Evolutionary conservation across 1,284 basidiomycete species (phyloP), one percentile per base, ranked within the genome.

Genomic region (Malassezia slooffiae): DNA sequence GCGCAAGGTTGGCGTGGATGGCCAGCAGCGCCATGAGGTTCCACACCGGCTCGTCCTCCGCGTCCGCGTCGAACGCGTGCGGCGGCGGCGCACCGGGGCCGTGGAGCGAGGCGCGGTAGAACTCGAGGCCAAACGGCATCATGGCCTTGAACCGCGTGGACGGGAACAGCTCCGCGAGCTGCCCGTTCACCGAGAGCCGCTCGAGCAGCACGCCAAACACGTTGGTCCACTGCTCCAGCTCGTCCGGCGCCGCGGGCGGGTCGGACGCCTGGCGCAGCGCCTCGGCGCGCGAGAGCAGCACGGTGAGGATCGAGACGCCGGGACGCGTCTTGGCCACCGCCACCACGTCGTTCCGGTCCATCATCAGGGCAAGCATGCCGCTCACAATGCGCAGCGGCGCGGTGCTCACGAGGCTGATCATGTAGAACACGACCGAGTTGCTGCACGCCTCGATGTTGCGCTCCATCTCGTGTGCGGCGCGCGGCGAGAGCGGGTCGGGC

Each of bases 211-310:
- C 81, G 52, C 85, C 80, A 67, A 87, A 91, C 34, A 68, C 63
- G 43, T 59, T 57, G 34, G 44, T 48, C 88, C 91, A 96, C 74
- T 88, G 82, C 42, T 83, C 77, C 39, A 82, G 73, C 57, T 95
- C 90, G 43, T 81, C 81, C 1, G 77, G 60, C 2, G 80, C 76
- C 10, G 50, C 43, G 47, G 53, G 52, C 15, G 50, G 42, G 2
- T 44, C 55, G 1, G 47, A 52, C 19, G 35, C 44, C 42, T 90
- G 83, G 63, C 86, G 85, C 57, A 97, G 80, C 20, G 85, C 78
- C 70, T 91, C 88, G 10, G 89, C 90, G 32, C 88, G 80, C 50
- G 85, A 90, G 45, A 97, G 74, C 69, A 97, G 83, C 38, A 93
- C 76, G 0, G 90, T 97, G 51, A 96, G 75, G 40, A 97, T 77